phyloP scores from a whole-genome alignment of 768 basidiomycete species.

The Russula vinacea region DNA sequence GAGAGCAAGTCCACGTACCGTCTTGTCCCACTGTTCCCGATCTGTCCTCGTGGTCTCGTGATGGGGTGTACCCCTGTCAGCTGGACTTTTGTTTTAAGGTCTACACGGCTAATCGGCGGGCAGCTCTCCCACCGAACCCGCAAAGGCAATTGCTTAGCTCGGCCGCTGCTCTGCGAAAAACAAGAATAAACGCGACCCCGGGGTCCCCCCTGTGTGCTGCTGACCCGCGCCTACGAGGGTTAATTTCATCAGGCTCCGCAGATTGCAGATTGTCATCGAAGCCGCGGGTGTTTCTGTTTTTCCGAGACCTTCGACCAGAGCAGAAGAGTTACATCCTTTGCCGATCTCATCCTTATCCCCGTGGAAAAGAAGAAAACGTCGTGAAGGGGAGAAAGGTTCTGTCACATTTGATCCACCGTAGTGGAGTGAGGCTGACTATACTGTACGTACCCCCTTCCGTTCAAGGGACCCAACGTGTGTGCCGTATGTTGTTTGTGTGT shows the following conservation, averaged over 20 bases:
- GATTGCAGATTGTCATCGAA: conserved; percentile 18
- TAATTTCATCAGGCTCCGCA: conserved; percentile 7
- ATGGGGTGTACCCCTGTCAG: conserved; percentile 20
- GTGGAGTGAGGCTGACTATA: conserved; percentile 7
- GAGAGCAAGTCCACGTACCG: conserved; percentile 14
- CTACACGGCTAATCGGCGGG: conserved; percentile 22
- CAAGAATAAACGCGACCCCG: conserved; percentile 11
- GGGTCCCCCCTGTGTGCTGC: conserved; percentile 5
- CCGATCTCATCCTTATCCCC: conserved; percentile 13
- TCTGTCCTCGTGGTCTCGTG: conserved; percentile 16
- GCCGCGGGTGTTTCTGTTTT: background rate
- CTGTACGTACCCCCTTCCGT: background rate
- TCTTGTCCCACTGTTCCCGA: conserved; percentile 3
- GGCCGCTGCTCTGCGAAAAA: conserved; percentile 13
- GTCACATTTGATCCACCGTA: conserved; percentile 3
- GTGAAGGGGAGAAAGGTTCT: background rate
- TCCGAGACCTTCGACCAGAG: background rate
- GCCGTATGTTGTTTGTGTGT: conserved; percentile 20
- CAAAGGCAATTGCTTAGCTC: conserved; percentile 15
- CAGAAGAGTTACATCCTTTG: conserved; percentile 4
- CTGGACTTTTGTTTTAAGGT: conserved; percentile 24
- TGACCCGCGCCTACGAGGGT: background rate
- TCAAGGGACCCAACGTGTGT: conserved; percentile 25
- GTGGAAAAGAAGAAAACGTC: background rate
- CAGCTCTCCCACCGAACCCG: too few species aligned